Evolutionary conservation across 805 yeast genomes (phyloP), one percentile per base, ranked within the genome.

Genomic region (Metschnikowia gelsemii): DNA sequence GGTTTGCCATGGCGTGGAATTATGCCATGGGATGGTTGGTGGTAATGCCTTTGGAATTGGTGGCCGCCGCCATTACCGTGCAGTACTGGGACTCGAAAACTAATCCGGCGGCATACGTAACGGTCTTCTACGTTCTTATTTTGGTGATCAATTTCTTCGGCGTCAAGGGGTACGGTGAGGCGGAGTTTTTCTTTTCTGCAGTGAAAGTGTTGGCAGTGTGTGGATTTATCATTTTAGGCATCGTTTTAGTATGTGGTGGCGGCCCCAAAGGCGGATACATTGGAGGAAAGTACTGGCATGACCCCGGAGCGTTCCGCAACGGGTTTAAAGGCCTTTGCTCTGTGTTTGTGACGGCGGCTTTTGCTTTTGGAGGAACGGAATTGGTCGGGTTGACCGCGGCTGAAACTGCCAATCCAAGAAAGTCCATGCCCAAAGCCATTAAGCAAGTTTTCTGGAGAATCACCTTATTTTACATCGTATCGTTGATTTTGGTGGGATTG

Each of bases 1-100:
- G 87, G 1, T 83, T 82, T 55, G 79, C 87, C 35, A 78, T 81
- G 60, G 86, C 85, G 26, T 79, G 84, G 85, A 79, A 80, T 57
- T 83, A 83, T 59, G 74, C 75, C 25, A 64, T 79, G 47, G 72
- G 76, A 52, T 60, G 55, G 38, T 61, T 82, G 19, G 79, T 81
- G 35, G 71, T 80, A 18, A 64, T 82, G 42, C 88, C 89, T 0
- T 65, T 82, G 47, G 89, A 83, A 55, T 64, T 82, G 43, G 80
- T 78, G 21, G 82, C 84, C 3, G 82, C 84, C 2, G 71, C 82
- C 7, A 69, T 79, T 50, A 70, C 81, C 3, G 67, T 79, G 34
- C 62, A 68, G 51, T 80, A 62, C 54, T 79, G 85, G 85, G 64
- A 68, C 17, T 47, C 60, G 2, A 62, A 56, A 21, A 72, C 76